Evolutionary conservation across 257 asterid genomes (phyloP), one percentile per base, ranked within the genome.

Genomic region (Buddleja alternifolia): DNA sequence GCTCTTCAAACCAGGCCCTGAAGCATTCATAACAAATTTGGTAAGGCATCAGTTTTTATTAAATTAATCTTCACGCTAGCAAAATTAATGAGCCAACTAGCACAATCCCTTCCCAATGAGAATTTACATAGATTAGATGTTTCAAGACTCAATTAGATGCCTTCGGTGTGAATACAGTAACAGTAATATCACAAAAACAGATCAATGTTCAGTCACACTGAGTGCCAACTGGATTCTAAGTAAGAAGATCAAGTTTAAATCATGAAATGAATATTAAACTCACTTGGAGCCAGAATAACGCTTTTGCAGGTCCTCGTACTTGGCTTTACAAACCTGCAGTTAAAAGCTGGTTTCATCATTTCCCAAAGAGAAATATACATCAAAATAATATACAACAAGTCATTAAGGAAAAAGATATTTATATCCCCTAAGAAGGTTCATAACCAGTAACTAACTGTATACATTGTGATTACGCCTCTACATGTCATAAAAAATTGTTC

Each of bases 1-100:
- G 85, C 78, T 88, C 99, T 57, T 93, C 96, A 69, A 84, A 90
- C 96, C 92, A 88, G 73, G 85, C 82, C 77, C 99, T 93, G 79
- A 66, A 62, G 63, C 37, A 54, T 21, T 61, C 69, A 62, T 51
- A 65, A 12, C 14, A 69, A 65, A 68, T 8, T 42, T 4, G 29
- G 52, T 68, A 41, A 34, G 23, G 42, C 47, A 63, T 67, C 69
- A 47, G 63, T 29, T 29, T 29, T 29, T 8, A 3, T 41, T 19
- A 21, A 6, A 59, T 29, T 20, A 41, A 32, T 12, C 37, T 41
- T 55, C 19, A 21, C 40, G 15, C 56, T 23, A 8, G 9, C 66
- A 24, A 46, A 61, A 17, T 3, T 12, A 23, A 50, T 45, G 23
- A 59, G 48, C 29, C 41, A 45, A 57, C 59, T 19, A 36, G 21